Percentiles rank a stretch among this genome's conserved stretches.
Evolutionary conservation across 371 early-diverging fungal genomes (phyloP).

Genomic region (Mucor irregularis): DNA sequence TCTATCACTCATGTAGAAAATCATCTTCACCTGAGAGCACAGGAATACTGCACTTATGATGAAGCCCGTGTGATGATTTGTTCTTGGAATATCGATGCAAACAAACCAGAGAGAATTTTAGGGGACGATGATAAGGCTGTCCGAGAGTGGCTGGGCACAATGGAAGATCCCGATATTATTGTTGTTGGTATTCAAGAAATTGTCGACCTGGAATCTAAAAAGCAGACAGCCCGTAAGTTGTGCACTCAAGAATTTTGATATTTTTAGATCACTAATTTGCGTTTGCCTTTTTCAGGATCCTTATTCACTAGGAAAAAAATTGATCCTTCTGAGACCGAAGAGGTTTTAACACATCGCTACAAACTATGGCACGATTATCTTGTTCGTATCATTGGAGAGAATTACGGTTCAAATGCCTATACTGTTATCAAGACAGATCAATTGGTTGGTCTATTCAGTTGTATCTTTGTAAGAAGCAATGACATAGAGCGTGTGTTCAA

Average conservation of each 20-base stretch:
- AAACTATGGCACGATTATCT: constrained; percentile 73
- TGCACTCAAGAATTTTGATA: neutral
- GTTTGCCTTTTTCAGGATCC: constrained; percentile 52
- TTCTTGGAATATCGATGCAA: constrained; percentile 85
- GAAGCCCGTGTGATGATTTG: constrained; percentile 66
- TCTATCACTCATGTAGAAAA: constrained; percentile 1
- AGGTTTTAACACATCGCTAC: constrained; percentile 58
- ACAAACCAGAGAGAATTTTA: constrained; percentile 51
- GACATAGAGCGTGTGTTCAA: constrained; percentile 24
- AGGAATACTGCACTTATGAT: constrained; percentile 62
- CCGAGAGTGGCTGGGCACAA: constrained; percentile 55
- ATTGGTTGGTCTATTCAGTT: constrained; percentile 78
- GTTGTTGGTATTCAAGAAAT: constrained; percentile 89
- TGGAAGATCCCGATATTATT: constrained; percentile 76
- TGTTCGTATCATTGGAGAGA: constrained; percentile 50
- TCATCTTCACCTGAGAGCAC: constrained; percentile 1
- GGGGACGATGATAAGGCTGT: constrained; percentile 44
- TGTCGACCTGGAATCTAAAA: constrained; percentile 80
- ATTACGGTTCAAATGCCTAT: constrained; percentile 51
- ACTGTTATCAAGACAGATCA: constrained; percentile 64
- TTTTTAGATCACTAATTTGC: too few species aligned
- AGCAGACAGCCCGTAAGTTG: constrained; percentile 66
- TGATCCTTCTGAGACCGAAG: constrained; percentile 50
- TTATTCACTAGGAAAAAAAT: constrained; percentile 60
- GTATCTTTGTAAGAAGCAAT: constrained; percentile 60